Base-by-base conservation (phyloP, 768 basidiomycete species). In the Lenzites betulinus region DNA sequence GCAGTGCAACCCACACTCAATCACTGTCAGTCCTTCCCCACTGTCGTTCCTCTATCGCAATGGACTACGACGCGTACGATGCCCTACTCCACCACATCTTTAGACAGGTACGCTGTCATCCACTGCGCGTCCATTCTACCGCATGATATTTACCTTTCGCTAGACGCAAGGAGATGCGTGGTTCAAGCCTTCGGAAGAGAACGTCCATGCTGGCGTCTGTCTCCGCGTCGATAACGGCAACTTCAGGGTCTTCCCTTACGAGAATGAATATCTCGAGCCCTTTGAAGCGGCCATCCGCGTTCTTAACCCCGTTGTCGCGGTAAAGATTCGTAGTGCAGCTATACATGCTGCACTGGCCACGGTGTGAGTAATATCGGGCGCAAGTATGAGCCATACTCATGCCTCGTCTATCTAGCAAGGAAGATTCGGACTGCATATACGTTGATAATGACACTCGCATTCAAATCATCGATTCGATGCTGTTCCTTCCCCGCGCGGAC, bases 131-230 rank as follows among this genome's bases (percentile, higher is more conserved):
- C 26, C 69, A 65, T 35, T 69, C 25, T 41, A 20, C 22, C 15
- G 2, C 23, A 38, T 44, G 8, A 11, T 52, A 8, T 18, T 13
- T 28, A 36, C 20, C 15, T 20, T 44, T n/a, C 20, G 16, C 8
- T 26, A 91, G 88, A 92, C 90, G 0, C 88, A 90, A 69, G 85
- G 87, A 2, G 89, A 91, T 59, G 87, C 90, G 7, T 92, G 90
- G 90, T 92, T 92, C 74, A 92, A 91, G 67, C 90, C 90, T 3
- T 84, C 89, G 0, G 88, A 90, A 67, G 90, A 93, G 73, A 92
- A 90, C 68, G 76, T 91, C 52, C 84, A 88, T 59, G 88, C 87
- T 0, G 90, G 90, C 48, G 89, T 93, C 63, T 92, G 89, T 68
- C 73, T 93, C 22, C 81, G 90, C 43, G 82, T 90, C 23, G 82